phyloP scores from a whole-genome alignment of 768 basidiomycete species.

The Mycena latifolia region DNA sequence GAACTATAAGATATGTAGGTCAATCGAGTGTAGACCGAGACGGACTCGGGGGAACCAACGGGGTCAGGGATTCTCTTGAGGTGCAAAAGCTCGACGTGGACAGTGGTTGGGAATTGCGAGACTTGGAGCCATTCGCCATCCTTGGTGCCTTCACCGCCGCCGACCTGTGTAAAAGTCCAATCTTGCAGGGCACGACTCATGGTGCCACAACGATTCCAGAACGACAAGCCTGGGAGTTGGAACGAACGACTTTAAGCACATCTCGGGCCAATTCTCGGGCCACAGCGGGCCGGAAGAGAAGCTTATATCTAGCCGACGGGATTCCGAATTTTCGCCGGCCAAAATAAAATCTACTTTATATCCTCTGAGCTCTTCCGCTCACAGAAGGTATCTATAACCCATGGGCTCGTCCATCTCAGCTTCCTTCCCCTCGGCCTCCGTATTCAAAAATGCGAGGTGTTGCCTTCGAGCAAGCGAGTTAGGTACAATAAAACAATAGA shows the following conservation, averaged over 20 bases:
- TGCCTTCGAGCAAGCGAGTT: too few relatives aligned
- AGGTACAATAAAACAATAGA: too few relatives aligned
- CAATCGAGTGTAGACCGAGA: not conserved
- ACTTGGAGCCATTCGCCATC: conserved; percentile 76
- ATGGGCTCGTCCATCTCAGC: conserved; percentile 46
- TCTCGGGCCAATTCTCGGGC: not conserved
- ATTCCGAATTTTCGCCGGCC: conserved; percentile 45
- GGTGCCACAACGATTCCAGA: not conserved
- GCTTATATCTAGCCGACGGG: conserved; percentile 11
- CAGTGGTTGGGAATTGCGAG: conserved; percentile 82
- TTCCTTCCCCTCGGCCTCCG: conserved; percentile 53
- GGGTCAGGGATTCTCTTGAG: conserved; percentile 85
- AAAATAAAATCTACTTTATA: not conserved
- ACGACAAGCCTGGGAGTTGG: not conserved
- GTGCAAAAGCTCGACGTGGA: conserved; percentile 88
- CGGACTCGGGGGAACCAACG: conserved; percentile 53
- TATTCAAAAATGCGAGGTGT: conserved; percentile 59
- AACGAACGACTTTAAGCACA: not conserved
- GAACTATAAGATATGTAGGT: conserved; percentile 57
- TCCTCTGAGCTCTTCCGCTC: too few relatives aligned
- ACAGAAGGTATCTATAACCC: conserved; percentile 64
- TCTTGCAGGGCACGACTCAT: conserved; percentile 47
- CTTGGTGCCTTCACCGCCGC: conserved; percentile 68
- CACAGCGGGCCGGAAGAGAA: not conserved
- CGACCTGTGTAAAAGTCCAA: conserved; percentile 80